phyloP scores from a whole-genome alignment of 2,329 filamentous ascomycete species.

The Ascochyta lentis region DNA sequence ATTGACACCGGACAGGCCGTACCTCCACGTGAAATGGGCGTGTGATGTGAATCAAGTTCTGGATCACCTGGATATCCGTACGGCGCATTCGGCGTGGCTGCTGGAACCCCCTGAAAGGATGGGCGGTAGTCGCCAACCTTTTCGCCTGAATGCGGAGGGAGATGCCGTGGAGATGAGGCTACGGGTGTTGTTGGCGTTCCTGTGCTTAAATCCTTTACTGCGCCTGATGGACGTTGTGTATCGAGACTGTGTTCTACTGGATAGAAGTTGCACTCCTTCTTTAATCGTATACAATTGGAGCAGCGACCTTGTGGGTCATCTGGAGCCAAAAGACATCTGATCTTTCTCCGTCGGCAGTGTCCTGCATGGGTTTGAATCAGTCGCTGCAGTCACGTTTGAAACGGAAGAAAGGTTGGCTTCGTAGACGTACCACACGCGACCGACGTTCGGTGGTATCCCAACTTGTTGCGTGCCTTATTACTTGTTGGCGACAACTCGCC shows the following conservation, averaged over 20 bases:
- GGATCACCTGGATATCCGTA: slow-evolving; percentile 37
- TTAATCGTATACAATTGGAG: slow-evolving; percentile 89
- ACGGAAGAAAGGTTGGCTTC: background rate
- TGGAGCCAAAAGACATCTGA: slow-evolving; percentile 81
- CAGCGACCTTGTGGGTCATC: slow-evolving; percentile 79
- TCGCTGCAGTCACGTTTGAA: slow-evolving; percentile 1
- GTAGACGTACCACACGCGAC: slow-evolving; percentile 87
- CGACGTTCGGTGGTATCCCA: slow-evolving; percentile 93
- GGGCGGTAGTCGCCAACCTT: slow-evolving; percentile 42
- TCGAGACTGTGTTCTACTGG: slow-evolving; percentile 78
- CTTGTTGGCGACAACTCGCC: slow-evolving; percentile 57
- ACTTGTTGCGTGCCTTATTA: slow-evolving; percentile 82
- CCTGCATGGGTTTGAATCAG: slow-evolving; percentile 59
- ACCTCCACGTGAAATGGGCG: slow-evolving; percentile 35
- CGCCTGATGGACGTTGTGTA: slow-evolving; percentile 55
- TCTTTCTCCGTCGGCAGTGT: slow-evolving; percentile 91
- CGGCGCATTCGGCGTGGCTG: slow-evolving; percentile 22
- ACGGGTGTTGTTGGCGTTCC: slow-evolving; percentile 54
- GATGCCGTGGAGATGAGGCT: slow-evolving; percentile 56
- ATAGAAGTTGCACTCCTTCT: slow-evolving; percentile 92
- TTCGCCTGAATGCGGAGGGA: slow-evolving; percentile 33
- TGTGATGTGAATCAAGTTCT: slow-evolving; percentile 38
- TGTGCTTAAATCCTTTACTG: slow-evolving; percentile 54
- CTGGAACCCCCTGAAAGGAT: slow-evolving; percentile 28
- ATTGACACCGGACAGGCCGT: slow-evolving; percentile 13